Conservation (phyloP, 1,284 basidiomycete species). For the Pseudozyma tsukubaensis region DNA sequence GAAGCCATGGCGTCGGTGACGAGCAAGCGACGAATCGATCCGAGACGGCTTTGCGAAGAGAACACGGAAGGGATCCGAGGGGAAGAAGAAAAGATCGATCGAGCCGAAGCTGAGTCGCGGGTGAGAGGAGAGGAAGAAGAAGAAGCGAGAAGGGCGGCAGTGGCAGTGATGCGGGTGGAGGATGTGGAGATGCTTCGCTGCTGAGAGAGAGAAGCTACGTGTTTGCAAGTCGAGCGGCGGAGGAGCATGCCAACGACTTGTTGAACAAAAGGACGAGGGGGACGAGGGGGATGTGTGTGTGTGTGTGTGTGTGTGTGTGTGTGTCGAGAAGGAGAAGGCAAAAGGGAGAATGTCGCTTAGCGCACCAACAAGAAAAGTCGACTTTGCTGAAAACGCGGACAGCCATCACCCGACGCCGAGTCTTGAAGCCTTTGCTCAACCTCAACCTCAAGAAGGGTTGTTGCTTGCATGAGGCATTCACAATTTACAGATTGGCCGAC, state of each 20-base stretch:
- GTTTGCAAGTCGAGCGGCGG: slow-evolving; percentile 42
- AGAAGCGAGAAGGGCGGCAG: not conserved
- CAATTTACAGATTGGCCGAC: not conserved
- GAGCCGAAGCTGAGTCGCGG: slow-evolving; percentile 2
- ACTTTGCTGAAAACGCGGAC: not conserved
- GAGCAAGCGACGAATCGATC: slow-evolving; percentile 11
- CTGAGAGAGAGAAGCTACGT: slow-evolving; percentile 46
- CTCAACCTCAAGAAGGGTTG: no score
- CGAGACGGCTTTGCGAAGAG: no score
- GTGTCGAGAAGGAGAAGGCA: slow-evolving; percentile 3
- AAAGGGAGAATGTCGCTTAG: not conserved
- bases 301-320: slow-evolving; percentile 2
- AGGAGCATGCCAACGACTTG: slow-evolving; percentile 50
- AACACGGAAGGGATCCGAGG: no score
- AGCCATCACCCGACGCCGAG: not conserved
- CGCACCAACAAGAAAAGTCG: not conserved
- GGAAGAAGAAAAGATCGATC: no score
- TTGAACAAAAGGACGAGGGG: not conserved
- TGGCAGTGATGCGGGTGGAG: not conserved
- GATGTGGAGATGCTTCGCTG: slow-evolving; percentile 29
- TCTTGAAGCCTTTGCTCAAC: no score
- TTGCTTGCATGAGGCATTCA: not conserved
- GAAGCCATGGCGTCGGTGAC: slow-evolving; percentile 51
- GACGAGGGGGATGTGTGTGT: slow-evolving; percentile 2
- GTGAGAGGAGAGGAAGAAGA: no score